Evolutionary conservation across 148 eudicot species (phyloP).

Genomic region (Rhododendron ferrugineum): DNA sequence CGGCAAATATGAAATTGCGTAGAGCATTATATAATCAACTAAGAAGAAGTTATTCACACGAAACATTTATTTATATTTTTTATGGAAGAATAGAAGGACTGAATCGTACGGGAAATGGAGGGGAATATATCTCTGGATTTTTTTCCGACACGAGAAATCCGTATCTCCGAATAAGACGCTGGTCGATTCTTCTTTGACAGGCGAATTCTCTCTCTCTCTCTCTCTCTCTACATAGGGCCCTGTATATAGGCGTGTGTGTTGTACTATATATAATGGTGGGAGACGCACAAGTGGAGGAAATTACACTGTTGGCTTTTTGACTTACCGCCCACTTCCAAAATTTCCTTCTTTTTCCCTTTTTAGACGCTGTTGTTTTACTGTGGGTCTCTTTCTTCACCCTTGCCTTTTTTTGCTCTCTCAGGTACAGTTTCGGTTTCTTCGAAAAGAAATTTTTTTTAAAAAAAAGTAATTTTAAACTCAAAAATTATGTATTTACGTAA

Average conservation of each 20-base stretch:
- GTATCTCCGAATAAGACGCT: constrained; percentile 28
- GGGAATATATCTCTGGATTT: background rate
- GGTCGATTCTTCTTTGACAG: constrained; percentile 15
- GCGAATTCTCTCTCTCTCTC: background rate
- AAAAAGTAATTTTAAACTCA: no score
- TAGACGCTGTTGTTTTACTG: background rate
- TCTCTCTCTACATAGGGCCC: background rate
- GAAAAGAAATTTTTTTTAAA: no score
- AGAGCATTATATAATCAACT: background rate
- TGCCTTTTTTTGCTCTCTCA: no score
- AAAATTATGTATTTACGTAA: no score
- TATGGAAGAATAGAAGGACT: background rate
- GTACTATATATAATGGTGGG: background rate
- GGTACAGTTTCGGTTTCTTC: no score
- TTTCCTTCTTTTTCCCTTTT: background rate
- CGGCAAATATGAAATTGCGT: background rate
- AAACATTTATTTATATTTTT: background rate
- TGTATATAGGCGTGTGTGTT: background rate
- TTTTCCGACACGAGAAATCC: constrained; percentile 13
- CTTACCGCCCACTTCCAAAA: background rate
- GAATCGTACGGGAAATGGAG: constrained; percentile 3
- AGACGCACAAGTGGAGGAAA: background rate
- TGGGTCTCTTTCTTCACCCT: no score
- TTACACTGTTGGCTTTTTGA: constrained; percentile 10
- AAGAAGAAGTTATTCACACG: background rate